These are phyloP conservation scores for Cephaloascus albidus DNA, from an alignment of 805 yeast species.

Conservation along the genomic window DNA sequence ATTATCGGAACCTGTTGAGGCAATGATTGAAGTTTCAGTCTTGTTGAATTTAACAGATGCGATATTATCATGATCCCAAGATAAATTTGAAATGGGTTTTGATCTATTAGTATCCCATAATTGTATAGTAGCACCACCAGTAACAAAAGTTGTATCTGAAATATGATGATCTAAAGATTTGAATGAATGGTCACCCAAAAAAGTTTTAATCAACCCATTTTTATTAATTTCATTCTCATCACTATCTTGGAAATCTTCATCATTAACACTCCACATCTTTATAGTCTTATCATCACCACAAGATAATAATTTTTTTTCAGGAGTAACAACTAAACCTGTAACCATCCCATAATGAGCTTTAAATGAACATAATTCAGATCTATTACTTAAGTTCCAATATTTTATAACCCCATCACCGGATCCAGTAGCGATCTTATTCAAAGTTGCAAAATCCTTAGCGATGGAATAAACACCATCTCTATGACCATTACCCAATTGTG, in stretches of 20 bases:
- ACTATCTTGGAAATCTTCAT: slow-evolving; percentile 33
- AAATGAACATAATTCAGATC: slow-evolving; percentile 67
- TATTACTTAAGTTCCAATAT: slow-evolving; percentile 82
- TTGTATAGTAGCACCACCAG: slow-evolving; percentile 86
- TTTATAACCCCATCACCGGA: slow-evolving; percentile 94
- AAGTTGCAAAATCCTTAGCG: slow-evolving; percentile 64
- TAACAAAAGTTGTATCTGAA: slow-evolving; percentile 64
- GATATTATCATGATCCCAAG: slow-evolving; percentile 97
- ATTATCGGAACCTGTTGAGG: slow-evolving; percentile 86
- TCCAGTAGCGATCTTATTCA: slow-evolving; percentile 80
- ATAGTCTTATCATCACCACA: slow-evolving; percentile 89
- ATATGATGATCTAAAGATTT: slow-evolving; percentile 83
- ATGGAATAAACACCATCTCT: slow-evolving; percentile 87
- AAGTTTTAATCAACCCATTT: slow-evolving; percentile 67
- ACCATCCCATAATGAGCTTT: slow-evolving; percentile 89
- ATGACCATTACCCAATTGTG: slow-evolving; percentile 92
- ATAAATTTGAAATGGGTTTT: slow-evolving; percentile 63
- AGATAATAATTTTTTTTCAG: slow-evolving; percentile 54
- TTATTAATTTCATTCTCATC: slow-evolving; percentile 14
- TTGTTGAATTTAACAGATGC: slow-evolving; percentile 77
- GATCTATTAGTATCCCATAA: slow-evolving; percentile 87
- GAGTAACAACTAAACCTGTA: slow-evolving; percentile 71
- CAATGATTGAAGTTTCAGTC: slow-evolving; percentile 82
- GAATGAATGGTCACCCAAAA: slow-evolving; percentile 75
- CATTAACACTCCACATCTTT: slow-evolving; percentile 77